Evolutionary conservation across 768 basidiomycete genomes (phyloP).

Genomic region (Amanita muscaria): DNA sequence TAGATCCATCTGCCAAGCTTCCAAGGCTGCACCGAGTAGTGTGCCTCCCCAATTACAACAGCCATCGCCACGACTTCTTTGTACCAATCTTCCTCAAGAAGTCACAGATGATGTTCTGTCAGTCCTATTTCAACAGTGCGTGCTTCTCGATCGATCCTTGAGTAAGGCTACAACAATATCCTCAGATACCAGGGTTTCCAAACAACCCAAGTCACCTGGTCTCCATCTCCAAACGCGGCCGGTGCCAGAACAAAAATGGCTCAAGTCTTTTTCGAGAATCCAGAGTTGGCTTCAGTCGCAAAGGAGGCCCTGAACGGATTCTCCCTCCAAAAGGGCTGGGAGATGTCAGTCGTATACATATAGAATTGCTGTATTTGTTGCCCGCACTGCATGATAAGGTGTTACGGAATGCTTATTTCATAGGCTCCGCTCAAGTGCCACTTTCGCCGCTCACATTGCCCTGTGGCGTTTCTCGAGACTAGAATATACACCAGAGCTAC

Average conservation of each 20-base stretch:
- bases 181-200: conserved; percentile 78
- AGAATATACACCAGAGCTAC: no score
- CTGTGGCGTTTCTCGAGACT: no score
- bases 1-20: conserved; percentile 23
- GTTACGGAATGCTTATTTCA: no score
- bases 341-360: conserved; percentile 72
- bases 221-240: conserved; percentile 57
- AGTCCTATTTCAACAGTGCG: conserved; percentile 88
- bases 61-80: conserved; percentile 56
- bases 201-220: conserved; percentile 57
- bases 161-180: conserved; percentile 2
- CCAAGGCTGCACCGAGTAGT: conserved; percentile 26
- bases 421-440: no score
- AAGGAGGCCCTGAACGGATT: conserved; percentile 82
- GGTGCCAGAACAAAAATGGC: conserved; percentile 72
- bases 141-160: conserved; percentile 14
- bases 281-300: conserved; percentile 67
- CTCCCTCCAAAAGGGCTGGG: conserved; percentile 78
- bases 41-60: conserved; percentile 44
- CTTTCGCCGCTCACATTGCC: no score
- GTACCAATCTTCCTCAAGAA: conserved; percentile 85
- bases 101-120: conserved; percentile 81
- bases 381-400: background rate
- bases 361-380: conserved; percentile 12
- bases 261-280: conserved; percentile 67